These are phyloP conservation scores for Sporothrix pseudoabietina DNA, from an alignment of 2,329 filamentous ascomycete species.

Conservation along the genomic window DNA sequence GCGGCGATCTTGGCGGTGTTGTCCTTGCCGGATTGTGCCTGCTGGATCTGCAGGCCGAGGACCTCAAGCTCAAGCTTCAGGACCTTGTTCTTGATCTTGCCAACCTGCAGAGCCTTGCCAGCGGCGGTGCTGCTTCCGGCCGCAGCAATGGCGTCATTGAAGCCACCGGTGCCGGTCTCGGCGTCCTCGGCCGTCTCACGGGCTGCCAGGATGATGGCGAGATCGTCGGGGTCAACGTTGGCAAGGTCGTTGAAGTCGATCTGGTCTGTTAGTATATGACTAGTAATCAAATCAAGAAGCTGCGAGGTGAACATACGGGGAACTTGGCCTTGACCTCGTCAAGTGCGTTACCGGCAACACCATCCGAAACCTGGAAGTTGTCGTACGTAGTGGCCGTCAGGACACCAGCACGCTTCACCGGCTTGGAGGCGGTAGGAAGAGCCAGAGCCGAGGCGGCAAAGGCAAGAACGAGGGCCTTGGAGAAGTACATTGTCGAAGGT, in stretches of 20 bases:
- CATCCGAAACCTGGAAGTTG: constrained; percentile 54
- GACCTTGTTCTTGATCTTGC: constrained; percentile 65
- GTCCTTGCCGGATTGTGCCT: constrained; percentile 51
- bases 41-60: constrained; percentile 53
- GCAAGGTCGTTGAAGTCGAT: constrained; percentile 50
- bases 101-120: constrained; percentile 51
- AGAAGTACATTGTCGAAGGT: constrained; percentile 44
- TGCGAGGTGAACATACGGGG: constrained; percentile 45
- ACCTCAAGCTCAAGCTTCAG: constrained; percentile 59
- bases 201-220: constrained; percentile 55
- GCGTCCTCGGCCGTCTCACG: constrained; percentile 55
- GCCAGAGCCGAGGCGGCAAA: constrained; percentile 44
- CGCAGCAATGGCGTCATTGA: constrained; percentile 56
- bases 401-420: constrained; percentile 40
- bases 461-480: constrained; percentile 44
- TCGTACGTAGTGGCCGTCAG: constrained; percentile 41
- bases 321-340: constrained; percentile 58
- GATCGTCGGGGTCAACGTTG: constrained; percentile 50
- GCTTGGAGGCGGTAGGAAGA: constrained; percentile 36
- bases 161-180: constrained; percentile 53
- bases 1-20: constrained; percentile 48
- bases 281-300: no score
- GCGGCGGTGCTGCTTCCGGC: constrained; percentile 47
- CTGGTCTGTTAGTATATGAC: constrained; percentile 36
- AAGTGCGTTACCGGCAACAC: constrained; percentile 55